phyloP scores from a whole-genome alignment of 73 alveolate genomes.

The Paramecium biaurelia region DNA sequence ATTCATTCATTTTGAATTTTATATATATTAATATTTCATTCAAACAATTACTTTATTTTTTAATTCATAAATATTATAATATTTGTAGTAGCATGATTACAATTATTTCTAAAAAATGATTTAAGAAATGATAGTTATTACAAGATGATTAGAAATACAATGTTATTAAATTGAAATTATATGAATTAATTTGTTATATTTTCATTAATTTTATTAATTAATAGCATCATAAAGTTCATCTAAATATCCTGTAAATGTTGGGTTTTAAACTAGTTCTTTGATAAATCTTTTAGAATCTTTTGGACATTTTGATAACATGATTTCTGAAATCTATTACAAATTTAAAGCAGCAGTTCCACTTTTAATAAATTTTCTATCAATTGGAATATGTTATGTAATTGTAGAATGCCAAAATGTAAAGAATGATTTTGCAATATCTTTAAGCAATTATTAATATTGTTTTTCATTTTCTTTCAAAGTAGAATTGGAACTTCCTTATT shows the following conservation, averaged over 20 bases:
- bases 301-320: background rate
- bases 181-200: no score
- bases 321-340: background rate
- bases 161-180: no score
- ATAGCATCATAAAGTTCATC: background rate
- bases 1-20: background rate
- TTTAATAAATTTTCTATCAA: background rate
- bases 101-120: no score
- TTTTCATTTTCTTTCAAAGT: background rate
- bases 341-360: background rate
- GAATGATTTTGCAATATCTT: background rate
- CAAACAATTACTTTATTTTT: no score
- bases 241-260: conserved; percentile 37
- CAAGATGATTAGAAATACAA: no score
- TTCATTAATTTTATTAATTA: background rate
- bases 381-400: background rate
- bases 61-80: no score
- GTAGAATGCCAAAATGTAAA: background rate
- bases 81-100: no score
- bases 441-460: background rate
- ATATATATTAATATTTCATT: background rate
- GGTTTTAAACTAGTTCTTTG: background rate
- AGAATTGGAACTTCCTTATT: background rate
- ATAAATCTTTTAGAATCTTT: background rate
- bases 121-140: no score